Percentiles rank a stretch among this genome's conserved stretches.
Conservation (phyloP, 345 rosid species). For the Murraya paniculata region DNA sequence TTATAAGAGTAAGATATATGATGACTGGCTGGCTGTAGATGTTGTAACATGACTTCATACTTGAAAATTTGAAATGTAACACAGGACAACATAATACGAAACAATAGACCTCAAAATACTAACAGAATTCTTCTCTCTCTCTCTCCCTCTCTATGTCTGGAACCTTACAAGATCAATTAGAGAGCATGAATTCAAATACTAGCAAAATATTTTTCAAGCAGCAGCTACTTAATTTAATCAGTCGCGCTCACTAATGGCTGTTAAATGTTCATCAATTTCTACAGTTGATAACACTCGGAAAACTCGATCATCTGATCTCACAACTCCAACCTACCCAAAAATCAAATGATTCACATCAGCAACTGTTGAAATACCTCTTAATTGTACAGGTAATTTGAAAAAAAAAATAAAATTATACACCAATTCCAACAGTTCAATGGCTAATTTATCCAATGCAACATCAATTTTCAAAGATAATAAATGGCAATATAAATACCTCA, state of each 20-base stretch:
- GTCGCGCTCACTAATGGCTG: constrained; percentile 83
- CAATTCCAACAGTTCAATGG: background rate
- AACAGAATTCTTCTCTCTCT: background rate
- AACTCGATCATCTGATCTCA: constrained; percentile 51
- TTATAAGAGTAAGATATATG: no score
- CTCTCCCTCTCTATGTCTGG: background rate
- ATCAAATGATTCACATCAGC: constrained; percentile 7
- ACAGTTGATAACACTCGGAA: constrained; percentile 60
- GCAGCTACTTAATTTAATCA: constrained; percentile 17
- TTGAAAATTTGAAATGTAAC: background rate
- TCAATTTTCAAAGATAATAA: background rate
- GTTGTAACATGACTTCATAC: background rate
- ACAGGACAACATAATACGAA: no score
- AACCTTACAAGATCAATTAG: background rate
- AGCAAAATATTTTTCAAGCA: background rate
- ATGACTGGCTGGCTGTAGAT: background rate
- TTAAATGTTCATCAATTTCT: constrained; percentile 79
- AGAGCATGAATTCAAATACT: constrained; percentile 1
- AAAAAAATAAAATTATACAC: background rate
- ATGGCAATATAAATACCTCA: constrained; percentile 45
- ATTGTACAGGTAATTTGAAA: background rate
- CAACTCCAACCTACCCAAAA: constrained; percentile 71
- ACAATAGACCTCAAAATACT: background rate
- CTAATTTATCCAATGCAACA: background rate
- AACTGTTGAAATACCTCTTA: background rate